These are phyloP conservation scores for Boletus sp. DNA, from an alignment of 1,284 basidiomycete genomes.

Conservation along the genomic window DNA sequence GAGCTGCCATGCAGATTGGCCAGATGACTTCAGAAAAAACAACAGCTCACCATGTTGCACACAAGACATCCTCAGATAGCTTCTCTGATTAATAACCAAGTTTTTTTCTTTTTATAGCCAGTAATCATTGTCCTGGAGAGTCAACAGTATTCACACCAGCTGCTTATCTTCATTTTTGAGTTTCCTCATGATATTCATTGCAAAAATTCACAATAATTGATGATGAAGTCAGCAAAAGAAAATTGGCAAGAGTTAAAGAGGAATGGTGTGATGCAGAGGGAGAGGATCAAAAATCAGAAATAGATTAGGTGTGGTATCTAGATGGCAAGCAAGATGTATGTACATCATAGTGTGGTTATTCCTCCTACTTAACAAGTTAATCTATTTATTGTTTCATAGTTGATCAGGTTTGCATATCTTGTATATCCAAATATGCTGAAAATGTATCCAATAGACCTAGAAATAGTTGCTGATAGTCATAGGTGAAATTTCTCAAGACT, in stretches of 20 bases:
- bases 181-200: conserved; percentile 99
- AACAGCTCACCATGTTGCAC: conserved; percentile 85
- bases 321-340: conserved; percentile 85
- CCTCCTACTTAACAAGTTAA: too few species aligned
- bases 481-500: too few species aligned
- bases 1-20: conserved; percentile 72
- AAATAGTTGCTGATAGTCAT: too few species aligned
- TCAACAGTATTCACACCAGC: conserved; percentile 98
- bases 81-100: conserved; percentile 96
- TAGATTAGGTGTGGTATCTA: conserved; percentile 95
- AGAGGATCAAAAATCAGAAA: conserved; percentile 94
- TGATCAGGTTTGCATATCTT: too few species aligned
- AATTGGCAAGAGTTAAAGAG: conserved; percentile 98
- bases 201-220: conserved; percentile 96
- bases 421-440: too few species aligned
- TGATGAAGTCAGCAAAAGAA: conserved; percentile 92
- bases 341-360: conserved; percentile 40
- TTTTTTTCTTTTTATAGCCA: conserved; percentile 96
- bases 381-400: too few species aligned
- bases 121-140: conserved; percentile 95
- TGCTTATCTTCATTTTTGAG: conserved; percentile 93
- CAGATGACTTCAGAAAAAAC: conserved; percentile 84
- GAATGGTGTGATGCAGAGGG: conserved; percentile 93
- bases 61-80: conserved; percentile 86
- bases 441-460: too few species aligned